Evolutionary conservation across 2,329 filamentous ascomycete genomes (phyloP).

Genomic region (Metarhizium anisopliae): DNA sequence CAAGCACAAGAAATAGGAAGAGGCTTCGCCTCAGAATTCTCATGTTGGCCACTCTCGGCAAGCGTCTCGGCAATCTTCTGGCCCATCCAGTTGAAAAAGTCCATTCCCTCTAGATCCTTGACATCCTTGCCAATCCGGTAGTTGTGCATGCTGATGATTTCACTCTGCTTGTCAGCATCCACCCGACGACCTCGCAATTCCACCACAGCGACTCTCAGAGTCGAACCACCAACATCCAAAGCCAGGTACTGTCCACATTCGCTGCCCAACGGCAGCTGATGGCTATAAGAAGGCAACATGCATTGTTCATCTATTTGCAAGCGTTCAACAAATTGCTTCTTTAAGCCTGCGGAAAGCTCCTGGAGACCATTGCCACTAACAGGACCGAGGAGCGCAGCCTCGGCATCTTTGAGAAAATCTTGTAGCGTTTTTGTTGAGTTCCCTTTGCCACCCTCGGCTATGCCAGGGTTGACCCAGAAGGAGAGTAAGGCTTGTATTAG

Average conservation of each 20-base stretch:
- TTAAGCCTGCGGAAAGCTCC: constrained; percentile 39
- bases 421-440: constrained; percentile 23
- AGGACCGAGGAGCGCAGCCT: constrained; percentile 40
- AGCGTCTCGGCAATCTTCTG: constrained; percentile 49
- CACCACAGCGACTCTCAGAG: constrained; percentile 55
- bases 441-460: constrained; percentile 19
- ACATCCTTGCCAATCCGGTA: constrained; percentile 48
- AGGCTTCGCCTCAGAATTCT: constrained; percentile 28
- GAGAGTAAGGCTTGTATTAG: constrained; percentile 48
- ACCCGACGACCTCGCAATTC: constrained; percentile 41
- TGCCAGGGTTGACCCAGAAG: constrained; percentile 39
- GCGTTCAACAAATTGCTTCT: constrained; percentile 44
- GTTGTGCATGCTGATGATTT: constrained; percentile 44
- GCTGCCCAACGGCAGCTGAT: constrained; percentile 50
- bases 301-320: constrained; percentile 43
- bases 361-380: constrained; percentile 35
- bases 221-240: constrained; percentile 62
- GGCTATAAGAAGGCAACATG: constrained; percentile 60
- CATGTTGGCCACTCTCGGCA: constrained; percentile 29
- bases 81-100: constrained; percentile 63
- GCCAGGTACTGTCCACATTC: constrained; percentile 53
- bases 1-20: constrained; percentile 55
- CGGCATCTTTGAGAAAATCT: constrained; percentile 50
- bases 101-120: constrained; percentile 47
- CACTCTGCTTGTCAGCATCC: constrained; percentile 29